A percentile compares a stretch with the other conserved stretches of the same genome.
These are phyloP conservation scores for Ophiostoma fasciatum DNA, from an alignment of 2,329 filamentous ascomycete genomes.

Conservation along the genomic window DNA sequence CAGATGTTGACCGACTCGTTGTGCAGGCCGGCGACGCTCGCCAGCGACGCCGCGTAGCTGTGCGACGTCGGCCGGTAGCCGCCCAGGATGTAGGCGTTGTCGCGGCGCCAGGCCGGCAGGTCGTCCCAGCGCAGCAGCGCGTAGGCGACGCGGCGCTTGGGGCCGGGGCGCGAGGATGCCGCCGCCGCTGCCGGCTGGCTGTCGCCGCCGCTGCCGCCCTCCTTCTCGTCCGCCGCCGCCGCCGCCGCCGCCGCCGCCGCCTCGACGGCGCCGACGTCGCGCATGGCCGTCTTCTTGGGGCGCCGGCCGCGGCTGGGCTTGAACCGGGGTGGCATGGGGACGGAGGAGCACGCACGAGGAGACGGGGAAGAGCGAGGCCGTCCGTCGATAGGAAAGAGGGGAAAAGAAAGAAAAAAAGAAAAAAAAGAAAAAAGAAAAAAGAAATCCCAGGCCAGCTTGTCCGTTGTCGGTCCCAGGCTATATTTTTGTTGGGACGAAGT, in stretches of 20 bases:
- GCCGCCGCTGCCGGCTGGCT: slow-evolving; percentile 10
- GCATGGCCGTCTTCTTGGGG: slow-evolving; percentile 3
- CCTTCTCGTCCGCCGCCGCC: background rate
- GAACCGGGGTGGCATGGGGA: too few relatives aligned
- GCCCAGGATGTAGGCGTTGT: slow-evolving; percentile 39
- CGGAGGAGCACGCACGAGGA: too few relatives aligned
- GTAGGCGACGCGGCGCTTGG: slow-evolving; percentile 9
- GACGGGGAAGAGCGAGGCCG: too few relatives aligned
- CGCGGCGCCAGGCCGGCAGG: slow-evolving; percentile 42
- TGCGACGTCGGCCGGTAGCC: slow-evolving; percentile 38
- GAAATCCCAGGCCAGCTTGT: too few relatives aligned
- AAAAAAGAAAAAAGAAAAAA: too few relatives aligned
- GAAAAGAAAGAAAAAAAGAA: too few relatives aligned
- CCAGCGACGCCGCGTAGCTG: slow-evolving; percentile 30
- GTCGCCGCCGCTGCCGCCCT: background rate
- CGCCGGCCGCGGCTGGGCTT: slow-evolving; percentile 3
- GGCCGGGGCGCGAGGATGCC: too few relatives aligned
- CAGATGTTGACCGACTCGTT: slow-evolving; percentile 51
- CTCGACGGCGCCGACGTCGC: background rate
- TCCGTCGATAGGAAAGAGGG: too few relatives aligned
- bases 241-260: background rate
- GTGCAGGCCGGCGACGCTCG: slow-evolving; percentile 38
- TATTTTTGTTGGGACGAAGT: too few relatives aligned
- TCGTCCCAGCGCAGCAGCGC: slow-evolving; percentile 40
- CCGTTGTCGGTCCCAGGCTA: too few relatives aligned